Evolutionary conservation across 129 eudicot genomes (phyloP).

Genomic region (Pittosporum tobira): DNA sequence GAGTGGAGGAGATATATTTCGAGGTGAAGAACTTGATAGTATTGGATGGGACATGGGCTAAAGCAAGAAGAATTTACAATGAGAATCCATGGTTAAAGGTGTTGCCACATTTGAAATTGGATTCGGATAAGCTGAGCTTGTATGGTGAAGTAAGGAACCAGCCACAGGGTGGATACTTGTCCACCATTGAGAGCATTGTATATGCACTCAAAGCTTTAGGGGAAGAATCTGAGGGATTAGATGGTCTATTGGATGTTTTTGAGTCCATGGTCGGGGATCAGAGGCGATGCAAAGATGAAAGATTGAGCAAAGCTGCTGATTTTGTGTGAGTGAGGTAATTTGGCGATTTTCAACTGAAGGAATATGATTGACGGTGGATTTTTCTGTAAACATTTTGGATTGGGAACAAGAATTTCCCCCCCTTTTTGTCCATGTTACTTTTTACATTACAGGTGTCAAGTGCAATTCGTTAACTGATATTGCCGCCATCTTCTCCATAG

Average conservation of each 20-base stretch:
- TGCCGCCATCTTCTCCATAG: no score
- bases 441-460: no score
- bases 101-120: slow-evolving; percentile 72
- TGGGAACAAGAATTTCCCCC: no score
- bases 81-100: slow-evolving; percentile 87
- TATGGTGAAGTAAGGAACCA: slow-evolving; percentile 75
- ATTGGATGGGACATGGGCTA: slow-evolving; percentile 92
- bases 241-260: slow-evolving; percentile 59
- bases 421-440: no score
- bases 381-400: no score
- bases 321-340: neutral
- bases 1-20: slow-evolving; percentile 42
- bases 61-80: slow-evolving; percentile 74
- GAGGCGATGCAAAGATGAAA: slow-evolving; percentile 59
- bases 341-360: no score
- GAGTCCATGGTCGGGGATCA: slow-evolving; percentile 88
- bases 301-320: slow-evolving; percentile 25
- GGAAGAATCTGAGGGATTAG: slow-evolving; percentile 43
- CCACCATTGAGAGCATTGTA: slow-evolving; percentile 87
- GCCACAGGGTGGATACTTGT: slow-evolving; percentile 75
- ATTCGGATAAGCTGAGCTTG: slow-evolving; percentile 58
- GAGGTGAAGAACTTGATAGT: slow-evolving; percentile 79
- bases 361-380: no score
- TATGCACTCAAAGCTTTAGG: slow-evolving; percentile 80
- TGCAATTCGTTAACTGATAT: no score